Evolutionary conservation across 2,329 filamentous ascomycete species (phyloP).

Genomic region (Penicillium brasilianum): DNA sequence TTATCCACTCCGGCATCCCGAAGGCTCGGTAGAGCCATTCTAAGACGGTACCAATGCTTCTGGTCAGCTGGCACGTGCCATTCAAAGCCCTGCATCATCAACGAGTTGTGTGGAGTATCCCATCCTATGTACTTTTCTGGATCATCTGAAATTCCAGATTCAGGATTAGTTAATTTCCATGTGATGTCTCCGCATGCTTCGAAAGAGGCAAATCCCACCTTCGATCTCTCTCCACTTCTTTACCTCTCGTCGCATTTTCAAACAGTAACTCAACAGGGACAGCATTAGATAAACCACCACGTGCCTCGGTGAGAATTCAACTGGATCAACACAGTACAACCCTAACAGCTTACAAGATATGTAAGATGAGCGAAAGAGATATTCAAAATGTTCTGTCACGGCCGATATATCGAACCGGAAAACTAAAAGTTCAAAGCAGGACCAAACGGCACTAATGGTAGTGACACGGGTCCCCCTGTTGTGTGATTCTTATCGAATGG

Average conservation of each 20-base stretch:
- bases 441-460: constrained; percentile 13
- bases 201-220: not conserved
- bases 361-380: not conserved
- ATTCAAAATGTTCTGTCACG: constrained; percentile 1
- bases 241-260: constrained; percentile 13
- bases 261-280: constrained; percentile 19
- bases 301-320: constrained; percentile 2
- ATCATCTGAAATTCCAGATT: constrained; percentile 30
- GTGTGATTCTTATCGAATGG: constrained; percentile 19
- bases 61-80: constrained; percentile 70
- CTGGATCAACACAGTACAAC: not conserved
- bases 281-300: constrained; percentile 15
- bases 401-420: constrained; percentile 13
- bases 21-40: constrained; percentile 57
- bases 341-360: not conserved
- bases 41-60: constrained; percentile 66
- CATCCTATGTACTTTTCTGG: constrained; percentile 34
- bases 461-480: constrained; percentile 23
- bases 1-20: constrained; percentile 65
- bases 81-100: constrained; percentile 73
- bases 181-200: not conserved
- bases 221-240: constrained; percentile 22
- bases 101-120: constrained; percentile 42
- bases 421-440: constrained; percentile 9
- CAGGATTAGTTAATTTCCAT: not conserved